phyloP scores from a whole-genome alignment of 176 grass and related monocot genomes.

The Eleusine indica region DNA sequence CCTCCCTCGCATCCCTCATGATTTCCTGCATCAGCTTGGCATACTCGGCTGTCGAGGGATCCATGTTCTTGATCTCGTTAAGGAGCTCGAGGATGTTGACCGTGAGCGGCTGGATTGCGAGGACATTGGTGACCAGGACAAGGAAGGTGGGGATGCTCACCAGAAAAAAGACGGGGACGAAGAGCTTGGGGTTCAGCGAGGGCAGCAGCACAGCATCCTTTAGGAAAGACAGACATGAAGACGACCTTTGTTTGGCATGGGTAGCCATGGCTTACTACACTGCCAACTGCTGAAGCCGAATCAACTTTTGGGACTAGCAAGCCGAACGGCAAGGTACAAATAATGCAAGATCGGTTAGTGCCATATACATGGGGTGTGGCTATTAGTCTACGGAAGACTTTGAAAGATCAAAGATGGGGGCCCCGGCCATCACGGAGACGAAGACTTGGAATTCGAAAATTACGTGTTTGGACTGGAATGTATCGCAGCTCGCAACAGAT shows the following conservation, averaged over 20 bases:
- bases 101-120: neutral
- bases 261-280: conserved; percentile 19
- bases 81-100: neutral
- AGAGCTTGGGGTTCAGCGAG: conserved; percentile 25
- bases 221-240: conserved; percentile 18
- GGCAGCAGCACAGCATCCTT: conserved; percentile 33
- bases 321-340: no score
- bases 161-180: conserved; percentile 17
- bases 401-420: no score
- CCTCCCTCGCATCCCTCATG: neutral
- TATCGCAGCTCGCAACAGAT: no score
- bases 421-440: no score
- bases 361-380: no score
- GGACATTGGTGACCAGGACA: neutral
- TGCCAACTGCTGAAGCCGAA: neutral
- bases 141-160: neutral
- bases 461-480: no score
- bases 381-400: no score
- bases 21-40: conserved; percentile 11
- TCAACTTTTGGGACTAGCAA: no score
- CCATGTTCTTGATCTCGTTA: neutral
- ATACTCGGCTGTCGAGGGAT: conserved; percentile 25
- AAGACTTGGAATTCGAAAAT: no score
- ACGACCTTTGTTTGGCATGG: neutral
- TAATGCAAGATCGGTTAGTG: no score